These are phyloP conservation scores for Hansenula sp. DNA, from an alignment of 1,139 yeast genomes.

Conservation along the genomic window DNA sequence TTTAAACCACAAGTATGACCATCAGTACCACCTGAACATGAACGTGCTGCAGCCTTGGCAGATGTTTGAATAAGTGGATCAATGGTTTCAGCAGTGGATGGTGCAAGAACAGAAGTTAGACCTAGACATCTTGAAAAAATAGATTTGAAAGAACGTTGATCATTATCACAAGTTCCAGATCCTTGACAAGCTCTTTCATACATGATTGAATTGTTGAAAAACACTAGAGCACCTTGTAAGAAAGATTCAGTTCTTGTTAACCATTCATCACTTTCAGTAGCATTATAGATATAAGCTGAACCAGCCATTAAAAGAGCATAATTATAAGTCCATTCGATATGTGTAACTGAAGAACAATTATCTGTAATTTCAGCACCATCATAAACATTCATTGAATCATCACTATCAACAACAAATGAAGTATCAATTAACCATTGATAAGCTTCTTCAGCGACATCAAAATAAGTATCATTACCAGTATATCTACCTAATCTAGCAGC, in stretches of 20 bases:
- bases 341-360: constrained; percentile 46
- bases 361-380: constrained; percentile 55
- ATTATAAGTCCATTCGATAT: constrained; percentile 56
- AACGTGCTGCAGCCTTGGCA: constrained; percentile 40
- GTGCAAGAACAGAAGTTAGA: constrained; percentile 43
- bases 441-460: constrained; percentile 51
- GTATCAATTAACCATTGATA: constrained; percentile 57
- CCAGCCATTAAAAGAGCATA: constrained; percentile 59
- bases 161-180: constrained; percentile 46
- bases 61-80: constrained; percentile 37
- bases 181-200: constrained; percentile 53
- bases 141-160: constrained; percentile 61
- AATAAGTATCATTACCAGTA: constrained; percentile 49
- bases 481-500: constrained; percentile 62
- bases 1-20: constrained; percentile 85
- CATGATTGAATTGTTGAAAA: constrained; percentile 43
- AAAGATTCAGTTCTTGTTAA: constrained; percentile 39
- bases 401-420: constrained; percentile 36
- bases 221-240: constrained; percentile 39
- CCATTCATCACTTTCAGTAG: constrained; percentile 52
- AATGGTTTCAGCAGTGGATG: constrained; percentile 38
- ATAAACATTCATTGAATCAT: constrained; percentile 36
- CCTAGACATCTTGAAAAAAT: constrained; percentile 54
- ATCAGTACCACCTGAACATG: constrained; percentile 83
- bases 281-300: constrained; percentile 54